These are phyloP conservation scores for Ophiosphaerella narmari DNA, from an alignment of 2,329 filamentous ascomycete species.

Conservation along the genomic window DNA sequence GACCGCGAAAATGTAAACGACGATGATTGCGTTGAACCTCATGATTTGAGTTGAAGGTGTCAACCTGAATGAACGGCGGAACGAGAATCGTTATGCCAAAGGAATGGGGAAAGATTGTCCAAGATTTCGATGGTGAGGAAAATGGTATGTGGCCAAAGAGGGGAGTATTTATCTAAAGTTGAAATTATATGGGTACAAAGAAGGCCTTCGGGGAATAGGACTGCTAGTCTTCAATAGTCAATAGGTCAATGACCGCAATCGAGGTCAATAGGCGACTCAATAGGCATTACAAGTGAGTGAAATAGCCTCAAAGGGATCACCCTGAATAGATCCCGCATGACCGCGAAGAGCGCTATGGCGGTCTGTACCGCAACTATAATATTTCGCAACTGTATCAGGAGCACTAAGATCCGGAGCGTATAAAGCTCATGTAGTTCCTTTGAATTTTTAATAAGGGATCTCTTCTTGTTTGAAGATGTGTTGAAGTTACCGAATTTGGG, in stretches of 20 bases:
- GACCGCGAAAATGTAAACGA: conserved; percentile 48
- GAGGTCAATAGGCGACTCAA: conserved; percentile 13
- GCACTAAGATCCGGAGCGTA: conserved; percentile 6
- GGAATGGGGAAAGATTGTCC: conserved; percentile 5
- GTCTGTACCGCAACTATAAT: conserved; percentile 7
- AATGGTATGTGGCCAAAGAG: conserved; percentile 3
- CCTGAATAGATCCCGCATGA: conserved; percentile 11
- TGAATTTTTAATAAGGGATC: conserved; percentile 17
- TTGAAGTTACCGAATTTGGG: conserved; percentile 24
- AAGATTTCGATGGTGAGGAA: conserved; percentile 11
- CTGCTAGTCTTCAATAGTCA: background rate
- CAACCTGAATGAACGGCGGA: conserved; percentile 20
- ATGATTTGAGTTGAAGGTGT: conserved; percentile 43
- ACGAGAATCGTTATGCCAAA: conserved; percentile 8
- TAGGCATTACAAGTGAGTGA: conserved; percentile 16
- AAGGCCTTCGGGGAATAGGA: background rate
- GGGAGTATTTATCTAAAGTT: conserved; percentile 13
- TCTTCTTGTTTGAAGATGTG: conserved; percentile 12
- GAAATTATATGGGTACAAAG: conserved; percentile 1
- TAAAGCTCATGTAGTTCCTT: conserved; percentile 12
- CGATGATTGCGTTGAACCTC: conserved; percentile 54
- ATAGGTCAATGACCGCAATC: conserved; percentile 27
- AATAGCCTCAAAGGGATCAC: conserved; percentile 13
- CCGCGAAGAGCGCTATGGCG: background rate
- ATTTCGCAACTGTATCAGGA: conserved; percentile 5